A percentile compares a stretch with the other conserved stretches of the same genome.
These are phyloP conservation scores for Barnettozyma botsteinii DNA, from an alignment of 805 yeast species.

Conservation along the genomic window DNA sequence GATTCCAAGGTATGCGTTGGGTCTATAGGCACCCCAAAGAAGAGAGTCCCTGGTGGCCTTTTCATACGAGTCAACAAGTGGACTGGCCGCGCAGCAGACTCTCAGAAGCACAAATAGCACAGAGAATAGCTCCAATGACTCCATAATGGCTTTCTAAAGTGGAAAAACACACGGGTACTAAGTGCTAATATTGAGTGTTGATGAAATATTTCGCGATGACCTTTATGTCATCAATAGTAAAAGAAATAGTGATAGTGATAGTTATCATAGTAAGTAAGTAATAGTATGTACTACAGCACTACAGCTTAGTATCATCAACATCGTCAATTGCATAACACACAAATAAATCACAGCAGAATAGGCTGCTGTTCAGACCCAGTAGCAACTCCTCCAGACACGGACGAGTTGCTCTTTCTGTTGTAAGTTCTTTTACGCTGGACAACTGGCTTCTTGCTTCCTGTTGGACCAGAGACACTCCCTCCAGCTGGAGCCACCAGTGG, in stretches of 20 bases:
- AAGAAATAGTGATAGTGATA: no score
- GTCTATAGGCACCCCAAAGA: conserved; percentile 91
- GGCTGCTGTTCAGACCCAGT: conserved; percentile 21
- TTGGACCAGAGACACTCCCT: neutral
- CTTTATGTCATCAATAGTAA: no score
- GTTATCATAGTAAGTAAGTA: no score
- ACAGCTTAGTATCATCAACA: neutral
- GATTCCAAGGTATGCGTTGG: conserved; percentile 80
- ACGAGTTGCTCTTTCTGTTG: conserved; percentile 16
- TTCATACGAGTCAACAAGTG: conserved; percentile 22
- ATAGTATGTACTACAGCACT: neutral
- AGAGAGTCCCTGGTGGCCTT: conserved; percentile 43
- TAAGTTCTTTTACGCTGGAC: conserved; percentile 16
- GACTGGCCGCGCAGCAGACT: neutral
- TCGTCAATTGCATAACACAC: neutral
- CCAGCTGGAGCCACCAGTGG: conserved; percentile 22
- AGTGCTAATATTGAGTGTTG: no score
- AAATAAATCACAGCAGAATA: conserved; percentile 15
- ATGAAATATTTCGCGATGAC: no score
- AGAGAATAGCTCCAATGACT: neutral
- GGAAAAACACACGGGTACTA: no score
- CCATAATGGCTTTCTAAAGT: neutral
- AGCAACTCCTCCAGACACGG: neutral
- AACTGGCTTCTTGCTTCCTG: conserved; percentile 12
- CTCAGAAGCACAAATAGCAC: neutral